Percentiles rank a stretch among this genome's conserved stretches.
Evolutionary conservation across 306 rosid species (phyloP).

Genomic region (Cucumis melo): DNA sequence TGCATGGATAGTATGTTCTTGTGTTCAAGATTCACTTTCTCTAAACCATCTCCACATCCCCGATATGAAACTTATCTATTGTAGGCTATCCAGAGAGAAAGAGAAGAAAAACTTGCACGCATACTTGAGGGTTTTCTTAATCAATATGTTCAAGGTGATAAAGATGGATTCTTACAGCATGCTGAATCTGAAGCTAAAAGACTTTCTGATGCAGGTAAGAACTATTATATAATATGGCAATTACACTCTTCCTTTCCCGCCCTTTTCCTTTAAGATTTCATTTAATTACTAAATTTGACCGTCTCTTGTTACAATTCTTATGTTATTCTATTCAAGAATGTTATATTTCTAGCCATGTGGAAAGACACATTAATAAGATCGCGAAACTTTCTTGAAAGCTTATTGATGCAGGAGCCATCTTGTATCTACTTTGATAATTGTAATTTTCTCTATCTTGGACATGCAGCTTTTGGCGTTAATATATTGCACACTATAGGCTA

Average conservation of each 20-base stretch:
- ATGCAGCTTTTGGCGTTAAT: conserved; percentile 62
- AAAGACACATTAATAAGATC: not conserved
- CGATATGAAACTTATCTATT: conserved; percentile 3
- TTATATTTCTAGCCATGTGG: not conserved
- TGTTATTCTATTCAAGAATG: not conserved
- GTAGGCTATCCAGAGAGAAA: conserved; percentile 74
- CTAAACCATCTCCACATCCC: not conserved
- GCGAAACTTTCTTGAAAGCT: not conserved
- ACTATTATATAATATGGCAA: conserved; percentile 1
- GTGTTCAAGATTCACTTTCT: not conserved
- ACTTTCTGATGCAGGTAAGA: conserved; percentile 67
- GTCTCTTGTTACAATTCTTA: not conserved
- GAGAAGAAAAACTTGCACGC: conserved; percentile 81
- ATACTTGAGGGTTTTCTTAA: conserved; percentile 40
- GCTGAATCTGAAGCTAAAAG: conserved; percentile 78
- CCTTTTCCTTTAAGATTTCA: not conserved
- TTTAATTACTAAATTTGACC: not conserved
- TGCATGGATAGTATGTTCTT: not conserved
- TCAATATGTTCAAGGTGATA: conserved; percentile 65
- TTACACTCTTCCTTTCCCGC: not conserved
- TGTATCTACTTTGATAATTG: not conserved
- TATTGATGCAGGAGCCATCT: not conserved
- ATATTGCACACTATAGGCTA: conserved; percentile 72
- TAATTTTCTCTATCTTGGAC: conserved; percentile 1
- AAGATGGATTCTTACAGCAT: conserved; percentile 46